Conservation (phyloP, 306 rosid genomes). For the Sesbania bispinosa region DNA sequence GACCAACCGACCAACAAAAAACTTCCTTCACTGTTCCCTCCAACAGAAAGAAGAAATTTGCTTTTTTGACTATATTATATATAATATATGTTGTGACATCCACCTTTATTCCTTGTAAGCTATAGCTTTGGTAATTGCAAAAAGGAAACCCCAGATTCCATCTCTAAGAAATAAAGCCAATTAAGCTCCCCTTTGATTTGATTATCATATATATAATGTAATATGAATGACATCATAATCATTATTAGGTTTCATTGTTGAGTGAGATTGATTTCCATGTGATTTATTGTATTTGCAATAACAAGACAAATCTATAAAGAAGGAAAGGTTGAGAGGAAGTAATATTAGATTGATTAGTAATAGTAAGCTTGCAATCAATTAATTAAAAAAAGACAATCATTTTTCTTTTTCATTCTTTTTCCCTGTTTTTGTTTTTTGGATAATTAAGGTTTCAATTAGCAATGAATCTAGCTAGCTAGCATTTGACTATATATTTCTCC, state of each 20-base stretch:
- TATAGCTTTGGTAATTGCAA: slow-evolving; percentile 46
- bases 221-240: slow-evolving; percentile 20
- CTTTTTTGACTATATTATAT: slow-evolving; percentile 46
- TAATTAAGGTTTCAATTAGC: no score
- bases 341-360: no score
- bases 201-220: no score
- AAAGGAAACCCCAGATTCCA: slow-evolving; percentile 57
- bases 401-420: no score
- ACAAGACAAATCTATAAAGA: neutral
- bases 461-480: no score
- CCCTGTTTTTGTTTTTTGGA: no score
- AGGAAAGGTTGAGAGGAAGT: no score
- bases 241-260: neutral
- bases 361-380: no score
- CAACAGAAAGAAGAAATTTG: slow-evolving; percentile 9
- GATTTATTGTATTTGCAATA: neutral
- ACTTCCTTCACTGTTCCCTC: slow-evolving; percentile 24
- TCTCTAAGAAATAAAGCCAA: slow-evolving; percentile 5
- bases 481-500: neutral
- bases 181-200: neutral
- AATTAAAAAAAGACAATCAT: no score
- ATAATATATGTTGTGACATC: slow-evolving; percentile 11
- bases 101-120: slow-evolving; percentile 39
- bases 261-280: neutral
- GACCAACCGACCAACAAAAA: slow-evolving; percentile 47